phyloP scores from a whole-genome alignment of 2,329 filamentous ascomycete species.

The Stachybotrys echinatus region DNA sequence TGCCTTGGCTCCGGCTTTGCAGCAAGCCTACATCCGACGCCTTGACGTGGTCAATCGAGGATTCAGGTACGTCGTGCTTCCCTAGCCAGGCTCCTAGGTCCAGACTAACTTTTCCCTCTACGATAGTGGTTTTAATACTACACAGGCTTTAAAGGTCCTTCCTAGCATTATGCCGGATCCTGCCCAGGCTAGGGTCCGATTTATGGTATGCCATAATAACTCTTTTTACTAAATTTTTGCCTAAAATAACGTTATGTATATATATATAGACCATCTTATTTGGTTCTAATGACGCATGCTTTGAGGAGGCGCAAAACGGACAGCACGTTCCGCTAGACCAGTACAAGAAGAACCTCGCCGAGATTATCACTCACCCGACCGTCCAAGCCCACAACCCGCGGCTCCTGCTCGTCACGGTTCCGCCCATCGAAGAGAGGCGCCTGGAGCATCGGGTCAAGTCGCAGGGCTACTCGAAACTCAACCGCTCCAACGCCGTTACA shows the following conservation, averaged over 20 bases:
- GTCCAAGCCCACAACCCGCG: constrained; percentile 1
- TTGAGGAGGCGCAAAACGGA: constrained; percentile 1
- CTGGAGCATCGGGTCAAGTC: constrained; percentile 1
- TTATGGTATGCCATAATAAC: neutral
- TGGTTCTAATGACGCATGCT: constrained; percentile 2
- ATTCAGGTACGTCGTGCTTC: too few relatives aligned
- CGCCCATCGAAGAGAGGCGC: constrained; percentile 2
- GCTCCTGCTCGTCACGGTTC: neutral
- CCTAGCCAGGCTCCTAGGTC: too few relatives aligned
- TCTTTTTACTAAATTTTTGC: neutral
- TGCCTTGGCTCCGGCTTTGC: too few relatives aligned
- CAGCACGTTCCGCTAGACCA: constrained; percentile 2
- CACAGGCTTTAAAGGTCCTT: constrained; percentile 1
- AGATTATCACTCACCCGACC: neutral
- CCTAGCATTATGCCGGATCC: constrained; percentile 2
- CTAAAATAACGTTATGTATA: neutral
- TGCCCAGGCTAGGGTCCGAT: neutral
- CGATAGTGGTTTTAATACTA: neutral
- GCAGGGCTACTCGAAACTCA: constrained; percentile 1
- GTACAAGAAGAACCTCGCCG: constrained; percentile 2
- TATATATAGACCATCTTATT: constrained; percentile 1
- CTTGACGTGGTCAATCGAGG: too few relatives aligned
- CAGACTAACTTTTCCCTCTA: too few relatives aligned
- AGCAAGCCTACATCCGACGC: too few relatives aligned
- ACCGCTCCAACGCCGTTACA: constrained; percentile 2